Evolutionary conservation across 441 rosid genomes (phyloP).

Genomic region (Francoa sonchifolia): DNA sequence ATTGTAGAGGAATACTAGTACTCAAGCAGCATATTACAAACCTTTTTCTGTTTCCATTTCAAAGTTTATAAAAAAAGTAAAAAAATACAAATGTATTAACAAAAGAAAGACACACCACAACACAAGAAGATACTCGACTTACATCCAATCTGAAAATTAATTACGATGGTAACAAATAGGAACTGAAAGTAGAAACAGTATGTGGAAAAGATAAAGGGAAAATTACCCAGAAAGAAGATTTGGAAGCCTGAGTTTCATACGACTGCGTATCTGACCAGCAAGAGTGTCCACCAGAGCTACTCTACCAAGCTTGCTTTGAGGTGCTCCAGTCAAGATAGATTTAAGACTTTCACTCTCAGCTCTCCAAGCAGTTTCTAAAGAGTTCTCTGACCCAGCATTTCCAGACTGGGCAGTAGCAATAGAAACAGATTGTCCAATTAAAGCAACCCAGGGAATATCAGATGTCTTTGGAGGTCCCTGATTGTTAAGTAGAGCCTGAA

Average conservation of each 20-base stretch:
- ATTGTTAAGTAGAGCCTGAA: constrained; percentile 73
- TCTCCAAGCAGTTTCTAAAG: constrained; percentile 93
- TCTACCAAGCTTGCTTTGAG: constrained; percentile 84
- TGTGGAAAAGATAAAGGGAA: neutral
- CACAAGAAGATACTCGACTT: too few species aligned
- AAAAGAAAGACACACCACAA: too few species aligned
- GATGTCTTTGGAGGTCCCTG: constrained; percentile 84
- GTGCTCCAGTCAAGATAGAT: constrained; percentile 69
- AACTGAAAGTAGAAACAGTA: too few species aligned
- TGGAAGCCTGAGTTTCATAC: constrained; percentile 87
- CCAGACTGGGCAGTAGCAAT: constrained; percentile 80
- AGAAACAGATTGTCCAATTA: constrained; percentile 88
- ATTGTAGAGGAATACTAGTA: too few species aligned
- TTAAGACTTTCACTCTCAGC: constrained; percentile 91
- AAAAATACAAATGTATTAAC: too few species aligned
- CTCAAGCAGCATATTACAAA: too few species aligned
- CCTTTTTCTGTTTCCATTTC: too few species aligned
- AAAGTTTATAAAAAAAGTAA: too few species aligned
- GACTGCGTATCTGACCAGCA: constrained; percentile 74
- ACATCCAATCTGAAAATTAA: too few species aligned
- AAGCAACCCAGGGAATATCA: constrained; percentile 91
- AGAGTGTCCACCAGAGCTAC: constrained; percentile 74
- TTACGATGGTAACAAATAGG: too few species aligned
- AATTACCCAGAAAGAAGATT: constrained; percentile 82
- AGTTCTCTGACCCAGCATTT: constrained; percentile 51